Conservation (phyloP, 176 grass and related monocot species). For the Musa troglodytarum region DNA sequence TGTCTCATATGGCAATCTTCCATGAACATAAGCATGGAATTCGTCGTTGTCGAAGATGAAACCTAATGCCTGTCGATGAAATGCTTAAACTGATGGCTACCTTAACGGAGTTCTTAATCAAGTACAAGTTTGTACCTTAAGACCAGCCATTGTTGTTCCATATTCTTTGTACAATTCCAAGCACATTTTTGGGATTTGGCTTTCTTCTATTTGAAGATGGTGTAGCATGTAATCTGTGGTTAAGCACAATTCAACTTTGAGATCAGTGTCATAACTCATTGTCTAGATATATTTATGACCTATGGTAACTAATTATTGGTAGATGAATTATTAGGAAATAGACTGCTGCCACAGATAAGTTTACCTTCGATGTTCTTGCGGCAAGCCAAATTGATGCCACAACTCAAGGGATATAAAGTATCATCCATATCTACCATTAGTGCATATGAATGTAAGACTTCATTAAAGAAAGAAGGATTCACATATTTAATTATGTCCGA, state of each 20-base stretch:
- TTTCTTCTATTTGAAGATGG: conserved; percentile 63
- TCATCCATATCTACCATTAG: conserved; percentile 77
- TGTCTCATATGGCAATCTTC: no score
- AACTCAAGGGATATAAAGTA: conserved; percentile 80
- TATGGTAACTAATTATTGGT: no score
- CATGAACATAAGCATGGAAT: no score
- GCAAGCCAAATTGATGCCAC: conserved; percentile 80
- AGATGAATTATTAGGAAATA: no score
- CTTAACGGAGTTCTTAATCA: no score
- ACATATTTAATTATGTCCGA: background rate
- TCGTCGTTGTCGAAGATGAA: conserved; percentile 31
- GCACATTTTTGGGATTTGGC: conserved; percentile 68
- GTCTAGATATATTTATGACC: no score
- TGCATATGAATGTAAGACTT: background rate
- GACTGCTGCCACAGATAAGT: no score
- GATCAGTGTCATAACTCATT: background rate
- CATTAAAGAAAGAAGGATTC: background rate
- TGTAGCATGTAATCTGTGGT: conserved; percentile 76
- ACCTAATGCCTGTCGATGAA: conserved; percentile 36
- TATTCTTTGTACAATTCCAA: conserved; percentile 84
- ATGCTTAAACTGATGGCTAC: background rate
- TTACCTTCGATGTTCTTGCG: conserved; percentile 80
- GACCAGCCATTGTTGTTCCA: conserved; percentile 91
- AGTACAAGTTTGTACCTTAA: conserved; percentile 35
- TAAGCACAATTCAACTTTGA: background rate